Conservation (phyloP, 495 filamentous ascomycete genomes). For the Xylaria flabelliformis region DNA sequence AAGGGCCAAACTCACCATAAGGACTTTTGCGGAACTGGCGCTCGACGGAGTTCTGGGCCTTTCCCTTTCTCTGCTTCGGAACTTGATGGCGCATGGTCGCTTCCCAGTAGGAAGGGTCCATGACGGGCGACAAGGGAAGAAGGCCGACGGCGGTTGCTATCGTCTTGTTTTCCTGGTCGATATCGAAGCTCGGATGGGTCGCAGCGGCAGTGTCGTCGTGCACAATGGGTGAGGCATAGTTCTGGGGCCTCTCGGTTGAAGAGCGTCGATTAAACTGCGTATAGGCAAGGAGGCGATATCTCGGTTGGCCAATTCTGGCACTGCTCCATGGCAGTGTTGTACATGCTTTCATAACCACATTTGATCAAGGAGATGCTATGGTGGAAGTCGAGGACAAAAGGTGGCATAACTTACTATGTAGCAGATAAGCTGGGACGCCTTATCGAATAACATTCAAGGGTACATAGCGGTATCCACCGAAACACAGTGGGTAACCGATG, state of each 20-base stretch:
- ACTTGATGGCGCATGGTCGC: constrained; percentile 37
- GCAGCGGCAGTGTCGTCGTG: neutral
- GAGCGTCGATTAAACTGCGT: constrained; percentile 10
- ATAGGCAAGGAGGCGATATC: neutral
- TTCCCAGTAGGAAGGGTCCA: constrained; percentile 55
- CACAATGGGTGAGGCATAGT: constrained; percentile 24
- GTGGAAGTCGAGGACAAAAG: neutral
- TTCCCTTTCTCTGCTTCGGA: constrained; percentile 44
- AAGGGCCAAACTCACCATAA: constrained; percentile 57
- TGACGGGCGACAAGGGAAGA: constrained; percentile 58
- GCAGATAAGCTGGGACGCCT: neutral
- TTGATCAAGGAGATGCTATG: neutral
- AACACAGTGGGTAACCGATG: neutral
- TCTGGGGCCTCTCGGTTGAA: constrained; percentile 16
- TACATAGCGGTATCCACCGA: neutral
- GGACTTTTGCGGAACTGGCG: constrained; percentile 61
- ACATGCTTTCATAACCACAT: constrained; percentile 44
- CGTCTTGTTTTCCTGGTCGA: constrained; percentile 44
- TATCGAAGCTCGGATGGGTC: constrained; percentile 28
- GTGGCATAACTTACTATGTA: neutral
- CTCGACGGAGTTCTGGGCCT: constrained; percentile 51
- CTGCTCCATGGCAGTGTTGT: constrained; percentile 34
- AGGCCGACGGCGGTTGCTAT: constrained; percentile 47
- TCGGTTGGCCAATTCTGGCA: constrained; percentile 28
- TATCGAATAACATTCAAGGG: neutral